Conservation (phyloP, 768 basidiomycete species). For the Auriculariales sp. region DNA sequence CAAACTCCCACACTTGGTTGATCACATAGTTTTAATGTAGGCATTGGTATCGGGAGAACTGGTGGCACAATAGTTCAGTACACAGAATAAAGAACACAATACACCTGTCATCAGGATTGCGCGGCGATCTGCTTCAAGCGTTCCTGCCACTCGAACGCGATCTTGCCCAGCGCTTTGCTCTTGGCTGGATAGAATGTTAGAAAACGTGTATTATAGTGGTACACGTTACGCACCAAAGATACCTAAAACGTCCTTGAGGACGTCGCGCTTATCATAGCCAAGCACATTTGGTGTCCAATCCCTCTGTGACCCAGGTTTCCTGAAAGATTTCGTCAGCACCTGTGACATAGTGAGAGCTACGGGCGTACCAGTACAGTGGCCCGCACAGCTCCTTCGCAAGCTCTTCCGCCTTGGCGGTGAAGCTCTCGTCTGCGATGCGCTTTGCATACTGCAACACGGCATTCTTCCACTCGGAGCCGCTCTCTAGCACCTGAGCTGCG, state of each 20-base stretch:
- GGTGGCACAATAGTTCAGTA: too few relatives aligned
- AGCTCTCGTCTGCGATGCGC: constrained; percentile 81
- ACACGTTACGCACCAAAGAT: constrained; percentile 49
- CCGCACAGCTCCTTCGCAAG: constrained; percentile 81
- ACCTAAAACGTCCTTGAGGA: constrained; percentile 65
- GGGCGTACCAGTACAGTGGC: constrained; percentile 72
- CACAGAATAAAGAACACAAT: too few relatives aligned
- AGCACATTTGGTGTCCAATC: constrained; percentile 58
- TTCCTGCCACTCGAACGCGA: constrained; percentile 77
- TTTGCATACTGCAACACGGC: constrained; percentile 64
- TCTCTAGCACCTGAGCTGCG: constrained; percentile 61
- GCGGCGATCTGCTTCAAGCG: constrained; percentile 22
- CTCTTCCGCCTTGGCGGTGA: constrained; percentile 79
- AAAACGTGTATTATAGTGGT: neutral
- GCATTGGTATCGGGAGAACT: too few relatives aligned
- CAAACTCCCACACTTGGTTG: constrained; percentile 2
- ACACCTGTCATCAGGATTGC: constrained; percentile 2
- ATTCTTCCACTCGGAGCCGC: constrained; percentile 72
- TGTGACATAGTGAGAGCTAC: neutral
- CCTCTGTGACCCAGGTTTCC: constrained; percentile 52
- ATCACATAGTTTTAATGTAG: neutral
- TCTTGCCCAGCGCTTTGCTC: constrained; percentile 58
- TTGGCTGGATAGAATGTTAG: constrained; percentile 29
- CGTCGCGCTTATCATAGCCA: constrained; percentile 66
- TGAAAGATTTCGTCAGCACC: constrained; percentile 14